Conservation (phyloP, 768 basidiomycete species). For the Hygrophorus russula region DNA sequence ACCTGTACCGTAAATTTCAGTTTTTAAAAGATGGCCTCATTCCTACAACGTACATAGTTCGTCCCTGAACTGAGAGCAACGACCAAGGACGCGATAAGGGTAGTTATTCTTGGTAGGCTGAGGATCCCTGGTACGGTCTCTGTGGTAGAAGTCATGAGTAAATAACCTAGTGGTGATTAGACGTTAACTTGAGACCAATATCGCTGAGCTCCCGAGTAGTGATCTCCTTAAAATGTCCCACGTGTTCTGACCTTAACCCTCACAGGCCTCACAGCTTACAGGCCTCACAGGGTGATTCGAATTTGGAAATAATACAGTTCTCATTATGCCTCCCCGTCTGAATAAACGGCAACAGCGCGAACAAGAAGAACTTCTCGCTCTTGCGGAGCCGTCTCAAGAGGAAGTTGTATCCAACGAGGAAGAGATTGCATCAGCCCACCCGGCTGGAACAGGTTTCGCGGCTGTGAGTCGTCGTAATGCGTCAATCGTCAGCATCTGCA, state of each 20-base stretch:
- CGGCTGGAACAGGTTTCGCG: constrained; percentile 25
- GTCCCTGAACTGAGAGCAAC: constrained; percentile 59
- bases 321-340: constrained; percentile 58
- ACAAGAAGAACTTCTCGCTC: constrained; percentile 63
- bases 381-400: constrained; percentile 24
- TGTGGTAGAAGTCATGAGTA: background rate
- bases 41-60: constrained; percentile 50
- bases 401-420: constrained; percentile 27
- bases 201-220: no score
- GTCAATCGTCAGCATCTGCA: constrained; percentile 4
- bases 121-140: constrained; percentile 17
- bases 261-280: no score
- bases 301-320: no score
- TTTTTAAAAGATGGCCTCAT: constrained; percentile 1
- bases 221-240: no score
- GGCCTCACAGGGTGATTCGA: no score
- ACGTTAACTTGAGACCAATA: no score
- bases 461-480: constrained; percentile 23
- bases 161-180: background rate
- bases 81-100: constrained; percentile 43
- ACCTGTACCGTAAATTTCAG: constrained; percentile 17
- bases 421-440: constrained; percentile 18
- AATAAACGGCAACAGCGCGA: constrained; percentile 86
- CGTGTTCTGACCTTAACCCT: background rate
- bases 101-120: constrained; percentile 31